Evolutionary conservation across 2,329 filamentous ascomycete genomes (phyloP).

Genomic region (Apiospora aurea): DNA sequence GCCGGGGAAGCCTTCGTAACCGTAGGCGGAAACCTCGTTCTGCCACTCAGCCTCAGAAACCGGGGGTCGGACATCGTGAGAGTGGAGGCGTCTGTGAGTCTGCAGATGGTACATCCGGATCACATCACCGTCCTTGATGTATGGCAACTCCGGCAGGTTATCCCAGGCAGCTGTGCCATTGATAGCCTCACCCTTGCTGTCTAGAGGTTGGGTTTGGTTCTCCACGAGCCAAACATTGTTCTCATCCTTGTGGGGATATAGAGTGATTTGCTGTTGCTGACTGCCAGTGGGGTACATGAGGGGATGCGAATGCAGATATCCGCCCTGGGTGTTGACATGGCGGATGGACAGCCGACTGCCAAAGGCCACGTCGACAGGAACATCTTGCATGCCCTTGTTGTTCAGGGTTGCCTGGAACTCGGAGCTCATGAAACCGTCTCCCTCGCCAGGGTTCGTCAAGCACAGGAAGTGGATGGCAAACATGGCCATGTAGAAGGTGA

Average conservation of each 20-base stretch:
- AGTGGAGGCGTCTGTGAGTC: constrained; percentile 91
- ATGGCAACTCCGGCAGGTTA: constrained; percentile 66
- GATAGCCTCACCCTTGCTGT: constrained; percentile 76
- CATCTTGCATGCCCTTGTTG: constrained; percentile 94
- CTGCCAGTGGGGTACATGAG: constrained; percentile 98
- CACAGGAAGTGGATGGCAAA: constrained; percentile 96
- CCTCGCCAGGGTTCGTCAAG: constrained; percentile 92
- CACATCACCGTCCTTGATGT: constrained; percentile 80
- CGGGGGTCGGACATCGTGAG: constrained; percentile 89
- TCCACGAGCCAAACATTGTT: constrained; percentile 96
- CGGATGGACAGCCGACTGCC: constrained; percentile 87
- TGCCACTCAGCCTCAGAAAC: constrained; percentile 92
- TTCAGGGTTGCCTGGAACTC: constrained; percentile 98
- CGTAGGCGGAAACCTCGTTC: constrained; percentile 95
- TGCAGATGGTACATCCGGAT: constrained; percentile 83
- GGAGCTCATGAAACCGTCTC: constrained; percentile 99
- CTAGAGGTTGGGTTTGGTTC: constrained; percentile 88
- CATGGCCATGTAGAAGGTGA: constrained; percentile 94
- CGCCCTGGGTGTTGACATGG: constrained; percentile 96
- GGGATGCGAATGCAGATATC: constrained; percentile 94
- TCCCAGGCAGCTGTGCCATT: constrained; percentile 89
- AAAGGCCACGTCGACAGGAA: constrained; percentile 88
- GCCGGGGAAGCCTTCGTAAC: constrained; percentile 94
- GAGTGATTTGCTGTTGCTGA: constrained; percentile 97
- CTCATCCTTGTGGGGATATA: constrained; percentile 98